Conservation (phyloP, 2,329 filamentous ascomycete genomes). For the Madurella fahalii region DNA sequence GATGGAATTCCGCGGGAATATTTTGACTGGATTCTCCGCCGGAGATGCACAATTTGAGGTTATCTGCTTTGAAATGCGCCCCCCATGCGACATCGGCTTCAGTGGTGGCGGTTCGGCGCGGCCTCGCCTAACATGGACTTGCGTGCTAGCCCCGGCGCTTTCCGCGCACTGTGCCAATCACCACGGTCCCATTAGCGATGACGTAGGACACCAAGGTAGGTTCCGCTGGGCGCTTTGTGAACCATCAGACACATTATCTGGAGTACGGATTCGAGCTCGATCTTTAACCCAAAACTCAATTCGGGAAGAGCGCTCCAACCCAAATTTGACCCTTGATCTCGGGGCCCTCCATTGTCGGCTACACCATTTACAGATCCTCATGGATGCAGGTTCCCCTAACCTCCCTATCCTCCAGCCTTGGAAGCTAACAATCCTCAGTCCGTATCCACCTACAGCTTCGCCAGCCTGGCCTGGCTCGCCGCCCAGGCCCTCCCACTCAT, state of each 20-base stretch:
- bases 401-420: neutral
- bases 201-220: slow-evolving; percentile 14
- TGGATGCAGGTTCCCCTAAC: slow-evolving; percentile 1
- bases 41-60: slow-evolving; percentile 19
- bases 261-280: too few relatives aligned
- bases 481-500: slow-evolving; percentile 46
- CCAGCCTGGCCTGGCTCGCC: slow-evolving; percentile 49
- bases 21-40: neutral
- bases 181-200: slow-evolving; percentile 4
- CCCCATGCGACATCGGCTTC: slow-evolving; percentile 23
- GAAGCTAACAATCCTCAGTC: slow-evolving; percentile 35
- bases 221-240: too few relatives aligned
- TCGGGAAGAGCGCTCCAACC: too few relatives aligned
- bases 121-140: slow-evolving; percentile 8
- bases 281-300: too few relatives aligned
- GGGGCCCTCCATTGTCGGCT: too few relatives aligned
- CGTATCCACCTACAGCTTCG: slow-evolving; percentile 47
- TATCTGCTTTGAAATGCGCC: slow-evolving; percentile 24
- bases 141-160: slow-evolving; percentile 10
- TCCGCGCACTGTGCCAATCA: slow-evolving; percentile 15
- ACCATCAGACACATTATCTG: too few relatives aligned
- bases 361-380: too few relatives aligned
- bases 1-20: neutral
- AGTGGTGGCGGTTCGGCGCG: slow-evolving; percentile 19
- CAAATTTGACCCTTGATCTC: too few relatives aligned